Base-by-base conservation (phyloP, 225 moss, liverwort and hornwort genomes). In the Takakia lepidozioides region DNA sequence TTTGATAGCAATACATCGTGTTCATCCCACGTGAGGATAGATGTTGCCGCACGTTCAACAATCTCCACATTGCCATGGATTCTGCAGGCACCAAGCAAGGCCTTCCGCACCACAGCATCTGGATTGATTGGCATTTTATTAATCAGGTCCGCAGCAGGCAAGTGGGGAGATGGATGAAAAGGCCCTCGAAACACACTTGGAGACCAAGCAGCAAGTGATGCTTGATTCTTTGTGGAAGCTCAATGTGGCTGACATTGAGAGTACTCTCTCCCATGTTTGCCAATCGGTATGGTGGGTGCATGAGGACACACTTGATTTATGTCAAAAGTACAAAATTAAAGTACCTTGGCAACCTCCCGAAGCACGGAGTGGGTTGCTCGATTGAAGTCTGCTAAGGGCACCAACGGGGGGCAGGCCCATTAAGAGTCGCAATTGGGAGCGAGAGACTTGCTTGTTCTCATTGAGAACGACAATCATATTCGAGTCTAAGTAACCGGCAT, bases 241-340 rank as follows among this genome's bases (percentile, higher is more conserved):
- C 26, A 82, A 82, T 46, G 76, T 82, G n/a, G 76, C 69, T 32
- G 81, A 82, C 49, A 82, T 82, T 38, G 81, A 82, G 63, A 25
- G 46, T 21, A 82, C 81, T 16, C 48, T 82, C 17, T 66, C 81
- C 46, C 76, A 67, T 65, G 81, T 82, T 27, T 82, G 81, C 68
- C 76, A 69, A 47, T 62, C 52, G 65, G 76, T 77, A 57, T 24
- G 24, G 3, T 30, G n/a, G n/a, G n/a, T n/a, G n/a, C n/a, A n/a
- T n/a, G n/a, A n/a, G n/a, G n/a, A n/a, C n/a, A n/a, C n/a, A n/a
- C n/a, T n/a, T n/a, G n/a, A 13, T 8, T 37, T 13, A 37, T 37
- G 9, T 37, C 36, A 8, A 40, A 10, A 25, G 18, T 9, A 19
- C 24, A 22, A 17, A 6, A 21, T 21, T 25, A n/a, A n/a, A n/a